phyloP scores from a whole-genome alignment of 2,329 filamentous ascomycete species.

The Fusarium cyanostomum region DNA sequence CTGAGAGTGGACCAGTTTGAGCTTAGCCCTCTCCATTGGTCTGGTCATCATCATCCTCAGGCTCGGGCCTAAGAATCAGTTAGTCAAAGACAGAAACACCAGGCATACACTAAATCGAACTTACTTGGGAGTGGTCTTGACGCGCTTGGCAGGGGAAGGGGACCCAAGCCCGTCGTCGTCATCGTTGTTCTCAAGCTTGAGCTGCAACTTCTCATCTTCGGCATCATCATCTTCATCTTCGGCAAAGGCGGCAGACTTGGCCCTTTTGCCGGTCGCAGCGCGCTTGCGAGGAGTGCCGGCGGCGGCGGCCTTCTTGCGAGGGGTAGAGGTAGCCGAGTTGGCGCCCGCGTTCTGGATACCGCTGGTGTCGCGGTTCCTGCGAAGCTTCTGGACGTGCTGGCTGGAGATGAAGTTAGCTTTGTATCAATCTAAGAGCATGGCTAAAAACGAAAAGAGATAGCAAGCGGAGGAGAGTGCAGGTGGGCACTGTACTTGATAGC shows the following conservation, averaged over 20 bases:
- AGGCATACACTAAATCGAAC: background rate
- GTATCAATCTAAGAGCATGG: background rate
- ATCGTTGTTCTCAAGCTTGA: slow-evolving; percentile 41
- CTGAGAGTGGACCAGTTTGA: background rate
- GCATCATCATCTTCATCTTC: slow-evolving; percentile 40
- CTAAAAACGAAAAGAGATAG: slow-evolving; percentile 1
- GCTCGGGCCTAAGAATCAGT: slow-evolving; percentile 27
- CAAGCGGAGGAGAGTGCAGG: slow-evolving; percentile 2
- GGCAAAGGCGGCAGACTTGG: slow-evolving; percentile 17
- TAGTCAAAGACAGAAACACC: background rate
- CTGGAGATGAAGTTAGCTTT: slow-evolving; percentile 43
- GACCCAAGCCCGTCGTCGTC: slow-evolving; percentile 7
- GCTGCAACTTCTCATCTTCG: slow-evolving; percentile 37
- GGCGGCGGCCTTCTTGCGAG: slow-evolving; percentile 35
- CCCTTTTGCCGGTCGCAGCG: slow-evolving; percentile 41
- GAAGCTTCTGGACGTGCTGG: slow-evolving; percentile 59
- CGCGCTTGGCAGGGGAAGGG: slow-evolving; percentile 39
- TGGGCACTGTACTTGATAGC: slow-evolving; percentile 52
- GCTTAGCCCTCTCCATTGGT: slow-evolving; percentile 14
- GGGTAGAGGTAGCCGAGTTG: slow-evolving; percentile 31
- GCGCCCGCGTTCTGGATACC: slow-evolving; percentile 33
- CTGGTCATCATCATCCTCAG: slow-evolving; percentile 11
- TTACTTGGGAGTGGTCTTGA: slow-evolving; percentile 34
- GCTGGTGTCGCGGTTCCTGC: slow-evolving; percentile 47
- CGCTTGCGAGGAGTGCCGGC: slow-evolving; percentile 44